Evolutionary conservation across 2,329 filamentous ascomycete species (phyloP).

Genomic region (Alternaria arborescens): DNA sequence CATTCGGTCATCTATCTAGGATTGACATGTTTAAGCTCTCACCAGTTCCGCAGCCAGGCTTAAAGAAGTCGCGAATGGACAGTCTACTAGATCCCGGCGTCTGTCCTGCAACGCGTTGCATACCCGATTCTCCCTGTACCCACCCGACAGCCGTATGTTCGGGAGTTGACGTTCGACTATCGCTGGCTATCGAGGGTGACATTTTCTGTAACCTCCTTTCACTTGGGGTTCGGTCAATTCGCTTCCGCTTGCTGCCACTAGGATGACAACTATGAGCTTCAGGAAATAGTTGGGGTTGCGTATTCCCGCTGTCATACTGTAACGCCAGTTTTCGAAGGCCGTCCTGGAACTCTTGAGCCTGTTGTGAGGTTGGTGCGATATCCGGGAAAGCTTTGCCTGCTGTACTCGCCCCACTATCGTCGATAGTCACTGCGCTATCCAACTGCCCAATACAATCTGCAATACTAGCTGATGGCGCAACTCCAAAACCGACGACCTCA

Average conservation of each 20-base stretch:
- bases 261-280: background rate
- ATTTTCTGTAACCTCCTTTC: background rate
- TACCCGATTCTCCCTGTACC: background rate
- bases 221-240: background rate
- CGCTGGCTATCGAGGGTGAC: too few species aligned
- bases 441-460: too few species aligned
- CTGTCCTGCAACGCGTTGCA: background rate
- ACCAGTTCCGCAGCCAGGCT: background rate
- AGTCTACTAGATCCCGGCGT: background rate
- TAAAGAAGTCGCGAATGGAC: background rate
- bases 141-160: background rate
- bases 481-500: rapidly evolving
- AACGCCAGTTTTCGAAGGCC: background rate
- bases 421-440: background rate
- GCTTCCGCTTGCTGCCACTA: background rate
- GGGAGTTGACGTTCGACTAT: background rate
- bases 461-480: too few species aligned
- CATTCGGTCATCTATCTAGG: background rate
- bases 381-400: rapidly evolving
- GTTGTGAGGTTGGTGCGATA: background rate
- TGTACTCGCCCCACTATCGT: background rate
- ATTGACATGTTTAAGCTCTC: background rate
- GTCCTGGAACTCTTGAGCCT: background rate
- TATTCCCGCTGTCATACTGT: background rate
- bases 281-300: background rate